phyloP scores from a whole-genome alignment of 2,329 filamentous ascomycete species.

The Aspergillus viridinutans region DNA sequence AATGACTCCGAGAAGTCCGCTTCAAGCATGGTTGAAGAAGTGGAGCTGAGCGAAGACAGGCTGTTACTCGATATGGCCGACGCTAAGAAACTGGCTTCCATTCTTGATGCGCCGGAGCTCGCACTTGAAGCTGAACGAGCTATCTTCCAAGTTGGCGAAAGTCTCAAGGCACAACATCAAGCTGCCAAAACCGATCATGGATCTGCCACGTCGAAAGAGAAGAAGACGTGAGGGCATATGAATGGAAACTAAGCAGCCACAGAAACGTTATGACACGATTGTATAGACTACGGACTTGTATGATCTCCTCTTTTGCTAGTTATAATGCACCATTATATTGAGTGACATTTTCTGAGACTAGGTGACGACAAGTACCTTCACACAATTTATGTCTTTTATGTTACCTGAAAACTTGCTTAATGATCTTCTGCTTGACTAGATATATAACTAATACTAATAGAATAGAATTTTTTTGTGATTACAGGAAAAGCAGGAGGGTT shows the following conservation, averaged over 20 bases:
- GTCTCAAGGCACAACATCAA: constrained; percentile 25
- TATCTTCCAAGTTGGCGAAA: constrained; percentile 63
- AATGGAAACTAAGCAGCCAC: background rate
- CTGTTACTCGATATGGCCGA: constrained; percentile 45
- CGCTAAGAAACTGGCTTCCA: constrained; percentile 56
- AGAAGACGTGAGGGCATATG: constrained; percentile 16
- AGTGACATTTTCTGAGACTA: too few relatives aligned
- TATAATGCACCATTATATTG: background rate
- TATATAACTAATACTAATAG: too few relatives aligned
- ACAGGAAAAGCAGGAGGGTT: too few relatives aligned
- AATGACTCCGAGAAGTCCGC: constrained; percentile 24
- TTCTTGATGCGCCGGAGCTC: constrained; percentile 64
- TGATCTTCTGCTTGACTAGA: too few relatives aligned
- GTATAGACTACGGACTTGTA: background rate
- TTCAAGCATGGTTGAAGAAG: constrained; percentile 29
- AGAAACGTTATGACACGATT: background rate
- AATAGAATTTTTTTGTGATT: too few relatives aligned
- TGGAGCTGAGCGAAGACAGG: constrained; percentile 42
- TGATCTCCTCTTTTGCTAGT: background rate
- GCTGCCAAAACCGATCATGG: constrained; percentile 14
- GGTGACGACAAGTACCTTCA: too few relatives aligned
- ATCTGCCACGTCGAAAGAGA: constrained; percentile 14
- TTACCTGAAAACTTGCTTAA: too few relatives aligned
- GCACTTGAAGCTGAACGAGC: constrained; percentile 70
- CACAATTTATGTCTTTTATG: too few relatives aligned